These are phyloP conservation scores for Naganishia vishniacii DNA, from an alignment of 768 basidiomycete genomes.

Conservation along the genomic window DNA sequence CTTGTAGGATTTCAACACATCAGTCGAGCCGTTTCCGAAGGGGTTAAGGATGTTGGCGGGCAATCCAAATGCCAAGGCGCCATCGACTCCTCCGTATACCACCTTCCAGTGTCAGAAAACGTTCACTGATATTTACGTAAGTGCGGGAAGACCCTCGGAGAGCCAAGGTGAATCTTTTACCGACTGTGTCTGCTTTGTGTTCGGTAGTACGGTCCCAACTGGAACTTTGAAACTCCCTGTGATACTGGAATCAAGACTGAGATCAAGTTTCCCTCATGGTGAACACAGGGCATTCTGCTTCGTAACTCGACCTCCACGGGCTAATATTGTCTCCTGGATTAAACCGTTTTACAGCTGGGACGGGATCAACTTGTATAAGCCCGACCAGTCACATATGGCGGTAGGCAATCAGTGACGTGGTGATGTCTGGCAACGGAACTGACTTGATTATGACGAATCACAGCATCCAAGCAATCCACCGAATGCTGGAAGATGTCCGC, in stretches of 20 bases:
- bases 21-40: conserved; percentile 32
- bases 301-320: neutral
- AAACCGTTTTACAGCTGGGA: conserved; percentile 42
- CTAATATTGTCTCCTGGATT: too few species aligned
- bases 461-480: conserved; percentile 9
- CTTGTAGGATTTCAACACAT: neutral
- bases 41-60: conserved; percentile 39
- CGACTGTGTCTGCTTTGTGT: neutral
- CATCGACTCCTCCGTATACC: conserved; percentile 3
- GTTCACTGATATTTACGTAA: conserved; percentile 6
- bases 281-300: neutral
- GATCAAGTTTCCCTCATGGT: conserved; percentile 15
- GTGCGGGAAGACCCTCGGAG: neutral
- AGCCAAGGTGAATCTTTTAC: neutral
- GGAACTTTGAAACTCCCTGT: conserved; percentile 36
- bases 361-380: conserved; percentile 40
- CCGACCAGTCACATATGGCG: conserved; percentile 36
- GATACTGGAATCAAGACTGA: conserved; percentile 39
- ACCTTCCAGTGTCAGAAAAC: conserved; percentile 10
- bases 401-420: neutral
- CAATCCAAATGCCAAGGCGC: conserved; percentile 20
- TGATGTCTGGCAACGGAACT: too few species aligned
- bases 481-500: conserved; percentile 32
- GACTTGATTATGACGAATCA: too few species aligned
- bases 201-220: conserved; percentile 23